These are phyloP conservation scores for Cadophora malorum DNA, from an alignment of 2,329 filamentous ascomycete genomes.

Conservation along the genomic window DNA sequence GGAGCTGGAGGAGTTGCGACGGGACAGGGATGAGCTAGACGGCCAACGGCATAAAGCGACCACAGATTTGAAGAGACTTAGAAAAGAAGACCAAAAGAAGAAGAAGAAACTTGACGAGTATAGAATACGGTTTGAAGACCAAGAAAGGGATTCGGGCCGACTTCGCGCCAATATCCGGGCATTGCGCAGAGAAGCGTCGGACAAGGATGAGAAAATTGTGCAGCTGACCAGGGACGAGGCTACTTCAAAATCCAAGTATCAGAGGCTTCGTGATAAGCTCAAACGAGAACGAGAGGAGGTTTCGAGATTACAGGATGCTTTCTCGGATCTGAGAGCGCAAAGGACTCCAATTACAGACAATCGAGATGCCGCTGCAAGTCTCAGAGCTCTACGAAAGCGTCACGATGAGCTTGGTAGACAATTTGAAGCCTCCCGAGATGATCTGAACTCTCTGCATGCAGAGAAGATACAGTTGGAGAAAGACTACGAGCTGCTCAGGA, in stretches of 20 bases:
- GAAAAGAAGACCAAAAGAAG: neutral
- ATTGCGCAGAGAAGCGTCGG: neutral
- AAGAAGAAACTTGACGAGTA: neutral
- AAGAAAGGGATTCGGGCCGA: neutral
- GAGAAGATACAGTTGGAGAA: neutral
- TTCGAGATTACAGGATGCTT: neutral
- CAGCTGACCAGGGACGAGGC: neutral
- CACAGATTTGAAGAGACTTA: conserved; percentile 2
- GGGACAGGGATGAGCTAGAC: conserved; percentile 9
- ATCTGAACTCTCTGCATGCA: neutral
- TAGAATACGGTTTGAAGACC: neutral
- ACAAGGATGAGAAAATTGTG: neutral
- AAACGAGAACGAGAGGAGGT: neutral
- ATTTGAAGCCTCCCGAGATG: neutral
- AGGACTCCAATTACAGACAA: neutral
- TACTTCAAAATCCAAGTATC: neutral
- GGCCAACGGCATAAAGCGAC: conserved; percentile 1
- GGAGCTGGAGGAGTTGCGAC: neutral
- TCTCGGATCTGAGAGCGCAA: neutral
- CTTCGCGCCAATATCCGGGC: neutral
- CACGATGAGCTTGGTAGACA: conserved; percentile 1
- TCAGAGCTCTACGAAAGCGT: neutral
- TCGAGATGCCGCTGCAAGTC: neutral
- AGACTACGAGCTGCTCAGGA: neutral
- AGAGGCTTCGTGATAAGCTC: conserved; percentile 7